Evolutionary conservation across 148 eudicot genomes (phyloP).

Genomic region (Rhododendron ovatum): DNA sequence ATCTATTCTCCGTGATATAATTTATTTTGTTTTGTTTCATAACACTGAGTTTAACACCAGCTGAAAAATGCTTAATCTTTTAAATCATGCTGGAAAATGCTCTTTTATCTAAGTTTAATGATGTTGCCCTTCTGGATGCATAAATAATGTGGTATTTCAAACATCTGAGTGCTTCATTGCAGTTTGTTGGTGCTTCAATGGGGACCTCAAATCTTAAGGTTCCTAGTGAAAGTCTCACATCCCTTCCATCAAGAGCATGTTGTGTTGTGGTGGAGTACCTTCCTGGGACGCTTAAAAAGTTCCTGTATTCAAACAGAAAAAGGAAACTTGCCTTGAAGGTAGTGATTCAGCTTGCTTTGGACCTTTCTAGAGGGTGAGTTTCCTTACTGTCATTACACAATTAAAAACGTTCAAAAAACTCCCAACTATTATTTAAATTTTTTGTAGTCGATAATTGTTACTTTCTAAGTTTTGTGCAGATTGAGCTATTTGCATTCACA

Average conservation of each 20-base stretch:
- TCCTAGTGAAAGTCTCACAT: slow-evolving; percentile 35
- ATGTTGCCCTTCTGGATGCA: background rate
- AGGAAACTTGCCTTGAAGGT: slow-evolving; percentile 64
- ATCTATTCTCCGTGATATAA: too few species aligned
- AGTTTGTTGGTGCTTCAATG: slow-evolving; percentile 96
- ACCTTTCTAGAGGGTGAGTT: slow-evolving; percentile 81
- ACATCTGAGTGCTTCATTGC: background rate
- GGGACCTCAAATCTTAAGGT: slow-evolving; percentile 76
- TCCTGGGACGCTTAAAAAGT: slow-evolving; percentile 63
- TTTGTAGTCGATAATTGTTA: background rate
- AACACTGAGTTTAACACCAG: background rate
- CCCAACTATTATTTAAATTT: background rate
- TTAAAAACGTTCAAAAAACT: background rate
- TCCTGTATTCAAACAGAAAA: slow-evolving; percentile 39
- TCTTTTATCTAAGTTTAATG: background rate
- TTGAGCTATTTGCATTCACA: slow-evolving; percentile 79
- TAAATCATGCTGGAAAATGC: background rate
- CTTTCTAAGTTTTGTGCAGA: slow-evolving; percentile 22
- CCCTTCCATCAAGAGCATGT: slow-evolving; percentile 63
- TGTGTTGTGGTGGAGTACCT: slow-evolving; percentile 92
- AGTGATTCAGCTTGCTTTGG: slow-evolving; percentile 82
- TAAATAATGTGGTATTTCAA: background rate
- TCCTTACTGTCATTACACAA: background rate
- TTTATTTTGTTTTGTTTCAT: background rate
- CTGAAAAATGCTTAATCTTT: background rate